Evolutionary conservation across 805 yeast species (phyloP).

Genomic region (Barnettozyma sucrosica): DNA sequence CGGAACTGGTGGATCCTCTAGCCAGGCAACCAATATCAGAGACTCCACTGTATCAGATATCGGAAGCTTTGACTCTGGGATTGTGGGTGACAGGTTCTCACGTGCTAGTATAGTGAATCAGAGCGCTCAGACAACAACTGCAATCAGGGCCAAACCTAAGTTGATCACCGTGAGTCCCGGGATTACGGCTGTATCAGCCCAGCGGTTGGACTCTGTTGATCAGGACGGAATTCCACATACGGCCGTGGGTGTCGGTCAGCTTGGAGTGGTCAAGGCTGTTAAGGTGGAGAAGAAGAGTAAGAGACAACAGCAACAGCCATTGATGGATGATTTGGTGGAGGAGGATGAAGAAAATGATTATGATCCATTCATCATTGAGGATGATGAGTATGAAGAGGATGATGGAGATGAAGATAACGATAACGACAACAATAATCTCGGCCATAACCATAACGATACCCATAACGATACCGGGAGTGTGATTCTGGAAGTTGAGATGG

Average conservation of each 20-base stretch:
- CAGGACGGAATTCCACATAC: slow-evolving; percentile 21
- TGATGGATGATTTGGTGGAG: slow-evolving; percentile 14
- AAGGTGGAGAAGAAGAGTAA: slow-evolving; percentile 15
- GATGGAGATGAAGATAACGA: no score
- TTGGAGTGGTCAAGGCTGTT: slow-evolving; percentile 24
- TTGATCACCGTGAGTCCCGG: slow-evolving; percentile 46
- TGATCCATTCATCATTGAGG: slow-evolving; percentile 26
- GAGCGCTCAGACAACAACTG: slow-evolving; percentile 46
- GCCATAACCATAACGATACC: no score
- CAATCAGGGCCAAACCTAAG: slow-evolving; percentile 69
- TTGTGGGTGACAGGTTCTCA: slow-evolving; percentile 32
- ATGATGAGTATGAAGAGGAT: no score
- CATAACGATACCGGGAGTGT: slow-evolving; percentile 20
- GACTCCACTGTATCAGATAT: slow-evolving; percentile 25
- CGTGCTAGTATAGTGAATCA: slow-evolving; percentile 40
- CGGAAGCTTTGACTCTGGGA: slow-evolving; percentile 14
- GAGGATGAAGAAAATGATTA: slow-evolving; percentile 18
- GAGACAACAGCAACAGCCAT: not conserved
- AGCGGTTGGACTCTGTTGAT: slow-evolving; percentile 6
- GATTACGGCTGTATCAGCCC: not conserved
- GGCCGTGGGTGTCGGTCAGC: slow-evolving; percentile 20
- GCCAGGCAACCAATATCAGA: slow-evolving; percentile 22
- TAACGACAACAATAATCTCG: no score
- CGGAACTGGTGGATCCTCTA: slow-evolving; percentile 26
- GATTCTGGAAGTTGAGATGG: slow-evolving; percentile 24